phyloP scores from a whole-genome alignment of 495 filamentous ascomycete genomes.

The Neohortaea acidophila region DNA sequence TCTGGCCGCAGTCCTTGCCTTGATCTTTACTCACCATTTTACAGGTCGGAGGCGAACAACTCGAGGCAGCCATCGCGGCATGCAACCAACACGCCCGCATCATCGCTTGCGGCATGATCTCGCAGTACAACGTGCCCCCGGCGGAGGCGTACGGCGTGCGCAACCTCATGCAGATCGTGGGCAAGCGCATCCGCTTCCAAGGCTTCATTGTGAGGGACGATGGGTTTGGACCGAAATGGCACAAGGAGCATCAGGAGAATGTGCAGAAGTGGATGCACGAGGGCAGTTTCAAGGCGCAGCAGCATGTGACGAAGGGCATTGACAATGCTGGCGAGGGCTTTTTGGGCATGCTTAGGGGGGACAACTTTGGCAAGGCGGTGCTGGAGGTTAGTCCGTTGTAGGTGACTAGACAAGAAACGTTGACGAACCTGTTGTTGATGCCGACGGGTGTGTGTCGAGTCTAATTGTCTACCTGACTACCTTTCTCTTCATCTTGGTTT shows the following conservation, averaged over 20 bases:
- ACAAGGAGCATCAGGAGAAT: conserved; percentile 64
- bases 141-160: conserved; percentile 50
- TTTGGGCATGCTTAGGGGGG: conserved; percentile 71
- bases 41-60: conserved; percentile 80
- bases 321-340: conserved; percentile 69
- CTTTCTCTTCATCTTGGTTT: too few relatives aligned
- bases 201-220: conserved; percentile 60
- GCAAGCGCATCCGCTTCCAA: conserved; percentile 45
- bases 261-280: conserved; percentile 74
- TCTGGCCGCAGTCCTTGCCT: too few relatives aligned
- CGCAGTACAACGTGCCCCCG: conserved; percentile 54
- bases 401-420: too few relatives aligned
- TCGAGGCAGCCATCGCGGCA: conserved; percentile 55
- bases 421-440: too few relatives aligned
- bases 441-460: too few relatives aligned
- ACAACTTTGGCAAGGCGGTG: conserved; percentile 88
- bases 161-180: conserved; percentile 43
- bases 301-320: conserved; percentile 59
- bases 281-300: conserved; percentile 59
- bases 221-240: conserved; percentile 61
- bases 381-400: too few relatives aligned
- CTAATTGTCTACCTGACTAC: too few relatives aligned
- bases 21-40: too few relatives aligned
- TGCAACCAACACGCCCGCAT: conserved; percentile 62
- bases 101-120: conserved; percentile 54